Percentiles rank a stretch among this genome's conserved stretches.
phyloP scores from a whole-genome alignment of 106 monocot species.

The Apostasia ramifera region DNA sequence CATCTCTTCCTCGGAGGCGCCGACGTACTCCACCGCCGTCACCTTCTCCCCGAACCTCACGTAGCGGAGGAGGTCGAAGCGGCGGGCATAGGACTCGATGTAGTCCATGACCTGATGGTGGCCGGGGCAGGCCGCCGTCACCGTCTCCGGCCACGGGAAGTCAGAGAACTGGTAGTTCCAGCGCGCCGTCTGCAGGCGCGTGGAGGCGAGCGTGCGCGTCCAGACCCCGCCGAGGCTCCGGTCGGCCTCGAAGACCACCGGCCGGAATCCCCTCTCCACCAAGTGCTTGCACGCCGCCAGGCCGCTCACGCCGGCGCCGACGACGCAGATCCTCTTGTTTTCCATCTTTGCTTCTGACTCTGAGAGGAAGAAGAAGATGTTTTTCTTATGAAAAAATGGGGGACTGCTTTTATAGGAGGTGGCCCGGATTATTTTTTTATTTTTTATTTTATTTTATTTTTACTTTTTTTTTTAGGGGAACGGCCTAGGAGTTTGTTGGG shows the following conservation, averaged over 20 bases:
- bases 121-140: slow-evolving; percentile 19
- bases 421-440: no score
- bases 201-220: slow-evolving; percentile 27
- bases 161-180: slow-evolving; percentile 35
- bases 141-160: slow-evolving; percentile 31
- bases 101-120: slow-evolving; percentile 29
- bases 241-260: slow-evolving; percentile 32
- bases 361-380: no score
- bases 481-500: no score
- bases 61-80: slow-evolving; percentile 19
- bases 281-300: slow-evolving; percentile 23
- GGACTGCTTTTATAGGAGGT: no score
- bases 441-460: no score
- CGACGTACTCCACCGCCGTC: slow-evolving; percentile 23
- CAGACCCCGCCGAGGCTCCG: slow-evolving; percentile 37
- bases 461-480: no score
- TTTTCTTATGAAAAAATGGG: no score
- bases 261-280: slow-evolving; percentile 21
- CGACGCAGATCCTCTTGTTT: no score
- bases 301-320: no score
- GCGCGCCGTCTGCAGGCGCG: slow-evolving; percentile 40
- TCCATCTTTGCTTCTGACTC: no score
- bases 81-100: slow-evolving; percentile 23
- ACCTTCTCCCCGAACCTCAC: slow-evolving; percentile 7
- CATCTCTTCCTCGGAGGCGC: slow-evolving; percentile 23